Evolutionary conservation across 345 rosid species (phyloP).

Genomic region (Luvunga scandens): DNA sequence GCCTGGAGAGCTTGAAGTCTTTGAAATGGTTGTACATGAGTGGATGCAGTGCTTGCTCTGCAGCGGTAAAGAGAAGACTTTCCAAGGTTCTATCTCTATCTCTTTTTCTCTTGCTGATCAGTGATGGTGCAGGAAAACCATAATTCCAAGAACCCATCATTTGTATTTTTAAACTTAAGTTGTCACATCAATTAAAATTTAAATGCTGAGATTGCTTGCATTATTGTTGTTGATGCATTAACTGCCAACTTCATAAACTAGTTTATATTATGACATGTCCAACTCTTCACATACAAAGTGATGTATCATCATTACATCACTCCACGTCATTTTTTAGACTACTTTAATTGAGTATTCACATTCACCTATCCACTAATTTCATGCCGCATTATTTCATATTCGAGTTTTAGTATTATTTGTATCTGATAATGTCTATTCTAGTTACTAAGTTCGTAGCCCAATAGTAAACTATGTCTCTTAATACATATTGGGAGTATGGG

Average conservation of each 20-base stretch:
- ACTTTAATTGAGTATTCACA: no score
- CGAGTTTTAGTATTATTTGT: background rate
- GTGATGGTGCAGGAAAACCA: no score
- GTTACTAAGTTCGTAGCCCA: no score
- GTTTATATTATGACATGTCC: no score
- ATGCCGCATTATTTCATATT: background rate
- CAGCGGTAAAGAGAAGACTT: conserved; percentile 34
- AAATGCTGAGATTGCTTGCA: no score
- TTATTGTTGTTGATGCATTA: no score
- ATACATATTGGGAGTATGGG: no score
- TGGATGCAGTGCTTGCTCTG: conserved; percentile 33
- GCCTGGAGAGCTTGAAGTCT: conserved; percentile 40
- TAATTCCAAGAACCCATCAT: no score
- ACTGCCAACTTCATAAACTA: no score
- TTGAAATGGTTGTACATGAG: conserved; percentile 38
- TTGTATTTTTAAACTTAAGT: no score
- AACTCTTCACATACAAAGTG: background rate
- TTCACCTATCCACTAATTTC: background rate
- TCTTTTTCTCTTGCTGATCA: background rate
- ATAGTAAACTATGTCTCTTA: no score
- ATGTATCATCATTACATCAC: background rate
- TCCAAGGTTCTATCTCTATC: conserved; percentile 34
- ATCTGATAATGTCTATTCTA: background rate
- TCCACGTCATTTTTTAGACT: background rate
- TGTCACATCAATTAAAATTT: no score